Conservation (phyloP, 1,284 basidiomycete species). For the Anthracocystis panici-leucophaei region DNA sequence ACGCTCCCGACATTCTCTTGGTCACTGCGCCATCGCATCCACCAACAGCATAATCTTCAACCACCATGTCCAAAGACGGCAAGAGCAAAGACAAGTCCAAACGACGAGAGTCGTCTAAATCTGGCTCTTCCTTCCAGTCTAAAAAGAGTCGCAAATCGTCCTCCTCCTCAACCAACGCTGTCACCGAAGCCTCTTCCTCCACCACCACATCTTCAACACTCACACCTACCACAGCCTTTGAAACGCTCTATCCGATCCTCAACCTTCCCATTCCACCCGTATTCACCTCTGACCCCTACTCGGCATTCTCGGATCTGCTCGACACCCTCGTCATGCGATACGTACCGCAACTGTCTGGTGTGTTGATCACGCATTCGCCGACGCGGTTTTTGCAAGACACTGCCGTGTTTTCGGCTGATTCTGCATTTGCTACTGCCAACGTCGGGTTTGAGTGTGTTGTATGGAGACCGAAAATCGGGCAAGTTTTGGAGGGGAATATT, state of each 20-base stretch:
- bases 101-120: slow-evolving; percentile 27
- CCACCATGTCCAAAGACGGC: slow-evolving; percentile 43
- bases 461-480: slow-evolving; percentile 89
- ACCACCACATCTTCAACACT: slow-evolving; percentile 12
- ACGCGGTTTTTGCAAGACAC: slow-evolving; percentile 78
- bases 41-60: neutral
- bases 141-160: slow-evolving; percentile 41
- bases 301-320: slow-evolving; percentile 62
- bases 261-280: slow-evolving; percentile 64
- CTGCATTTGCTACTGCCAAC: slow-evolving; percentile 83
- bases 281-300: slow-evolving; percentile 45
- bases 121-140: slow-evolving; percentile 10
- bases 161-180: slow-evolving; percentile 8
- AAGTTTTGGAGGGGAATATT: slow-evolving; percentile 86
- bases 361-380: slow-evolving; percentile 87
- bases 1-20: neutral
- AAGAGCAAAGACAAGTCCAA: slow-evolving; percentile 46
- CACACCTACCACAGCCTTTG: slow-evolving; percentile 44
- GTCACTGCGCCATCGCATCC: neutral
- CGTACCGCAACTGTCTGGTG: slow-evolving; percentile 85
- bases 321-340: slow-evolving; percentile 73
- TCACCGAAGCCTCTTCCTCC: neutral
- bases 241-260: slow-evolving; percentile 55
- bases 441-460: slow-evolving; percentile 85
- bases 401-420: slow-evolving; percentile 83